Evolutionary conservation across 805 yeast species (phyloP).

Genomic region (Kazachstania taianensis): DNA sequence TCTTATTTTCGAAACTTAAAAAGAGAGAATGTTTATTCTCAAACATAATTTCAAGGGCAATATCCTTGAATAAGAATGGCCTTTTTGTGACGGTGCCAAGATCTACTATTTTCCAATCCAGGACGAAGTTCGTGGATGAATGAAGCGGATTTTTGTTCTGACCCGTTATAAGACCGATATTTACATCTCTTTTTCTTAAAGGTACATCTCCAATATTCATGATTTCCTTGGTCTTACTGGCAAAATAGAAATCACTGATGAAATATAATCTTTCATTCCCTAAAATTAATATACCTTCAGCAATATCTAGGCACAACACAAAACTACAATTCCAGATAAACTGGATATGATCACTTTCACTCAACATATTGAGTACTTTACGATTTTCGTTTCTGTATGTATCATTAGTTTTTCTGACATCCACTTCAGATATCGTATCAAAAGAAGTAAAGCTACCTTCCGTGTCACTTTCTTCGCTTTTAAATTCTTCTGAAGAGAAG

Average conservation of each 20-base stretch:
- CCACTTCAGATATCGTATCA: constrained; percentile 37
- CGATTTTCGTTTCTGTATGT: constrained; percentile 59
- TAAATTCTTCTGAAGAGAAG: background rate
- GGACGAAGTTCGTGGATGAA: constrained; percentile 27
- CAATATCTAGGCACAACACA: constrained; percentile 65
- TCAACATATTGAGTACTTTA: constrained; percentile 59
- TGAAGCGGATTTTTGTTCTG: constrained; percentile 19
- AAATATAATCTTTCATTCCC: constrained; percentile 59
- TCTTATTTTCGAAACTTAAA: constrained; percentile 49
- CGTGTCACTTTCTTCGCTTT: background rate
- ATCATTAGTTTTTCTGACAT: constrained; percentile 23
- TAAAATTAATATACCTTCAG: constrained; percentile 63
- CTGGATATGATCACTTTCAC: constrained; percentile 59
- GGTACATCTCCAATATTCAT: constrained; percentile 63
- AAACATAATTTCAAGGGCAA: constrained; percentile 70
- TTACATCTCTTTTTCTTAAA: constrained; percentile 50
- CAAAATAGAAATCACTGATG: constrained; percentile 54
- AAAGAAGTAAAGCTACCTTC: constrained; percentile 23
- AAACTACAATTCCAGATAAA: constrained; percentile 67
- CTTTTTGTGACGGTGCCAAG: constrained; percentile 61
- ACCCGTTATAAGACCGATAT: constrained; percentile 52
- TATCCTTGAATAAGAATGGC: constrained; percentile 68
- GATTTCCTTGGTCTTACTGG: constrained; percentile 40
- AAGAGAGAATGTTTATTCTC: constrained; percentile 61
- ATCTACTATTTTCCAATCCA: constrained; percentile 50